Percentiles rank a stretch among this genome's conserved stretches.
phyloP scores from a whole-genome alignment of 106 monocot species.

The Ottelia alismoides region DNA sequence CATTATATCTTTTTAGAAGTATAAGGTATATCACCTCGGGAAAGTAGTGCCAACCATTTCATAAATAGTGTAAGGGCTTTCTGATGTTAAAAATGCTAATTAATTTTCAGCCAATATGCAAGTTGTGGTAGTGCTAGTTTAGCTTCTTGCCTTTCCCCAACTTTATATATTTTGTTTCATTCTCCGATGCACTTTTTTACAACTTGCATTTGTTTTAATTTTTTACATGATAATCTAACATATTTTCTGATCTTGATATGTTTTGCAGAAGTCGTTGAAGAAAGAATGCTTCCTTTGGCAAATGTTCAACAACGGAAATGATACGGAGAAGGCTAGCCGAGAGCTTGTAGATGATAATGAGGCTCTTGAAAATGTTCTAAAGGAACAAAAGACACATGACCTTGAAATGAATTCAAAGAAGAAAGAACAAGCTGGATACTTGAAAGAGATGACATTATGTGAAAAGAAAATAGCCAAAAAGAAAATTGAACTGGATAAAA shows the following conservation, averaged over 20 bases:
- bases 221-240: neutral
- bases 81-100: too few relatives aligned
- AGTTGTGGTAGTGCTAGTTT: too few relatives aligned
- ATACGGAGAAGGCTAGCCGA: constrained; percentile 38
- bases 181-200: too few relatives aligned
- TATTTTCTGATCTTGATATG: neutral
- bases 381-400: constrained; percentile 35
- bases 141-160: too few relatives aligned
- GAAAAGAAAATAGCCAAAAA: constrained; percentile 89
- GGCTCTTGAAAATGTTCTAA: constrained; percentile 28
- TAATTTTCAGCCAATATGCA: too few relatives aligned
- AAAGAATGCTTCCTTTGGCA: constrained; percentile 84
- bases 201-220: neutral
- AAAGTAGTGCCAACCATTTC: too few relatives aligned
- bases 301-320: constrained; percentile 67
- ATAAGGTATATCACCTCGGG: too few relatives aligned
- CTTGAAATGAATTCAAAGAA: constrained; percentile 44
- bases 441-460: constrained; percentile 72
- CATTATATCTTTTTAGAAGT: too few relatives aligned
- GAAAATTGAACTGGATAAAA: constrained; percentile 93
- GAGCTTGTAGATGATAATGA: constrained; percentile 56
- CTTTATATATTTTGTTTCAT: too few relatives aligned
- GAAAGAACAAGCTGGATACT: constrained; percentile 85
- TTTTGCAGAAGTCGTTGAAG: constrained; percentile 69
- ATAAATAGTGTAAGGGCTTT: too few relatives aligned